Conservation (phyloP, 2,329 filamentous ascomycete species). For the Furcasterigmium furcatum region DNA sequence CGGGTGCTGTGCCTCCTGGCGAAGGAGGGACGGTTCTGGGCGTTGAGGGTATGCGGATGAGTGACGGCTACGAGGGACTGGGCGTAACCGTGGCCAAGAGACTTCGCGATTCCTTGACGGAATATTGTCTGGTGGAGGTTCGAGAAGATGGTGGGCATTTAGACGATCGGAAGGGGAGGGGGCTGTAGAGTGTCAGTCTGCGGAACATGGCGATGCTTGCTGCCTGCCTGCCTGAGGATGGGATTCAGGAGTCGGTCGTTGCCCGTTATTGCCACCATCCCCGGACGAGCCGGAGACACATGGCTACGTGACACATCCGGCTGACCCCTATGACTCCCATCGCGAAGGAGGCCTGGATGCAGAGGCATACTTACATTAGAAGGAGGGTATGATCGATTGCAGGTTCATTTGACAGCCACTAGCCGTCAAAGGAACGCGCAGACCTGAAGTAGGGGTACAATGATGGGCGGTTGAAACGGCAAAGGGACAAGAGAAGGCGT, state of each 20-base stretch:
- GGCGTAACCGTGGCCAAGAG: slow-evolving; percentile 95
- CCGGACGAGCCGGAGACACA: slow-evolving; percentile 1
- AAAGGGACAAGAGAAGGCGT: slow-evolving; percentile 11
- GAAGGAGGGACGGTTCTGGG: slow-evolving; percentile 64
- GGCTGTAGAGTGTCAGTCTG: slow-evolving; percentile 28
- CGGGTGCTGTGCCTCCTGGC: slow-evolving; percentile 54
- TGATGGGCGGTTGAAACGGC: slow-evolving; percentile 14
- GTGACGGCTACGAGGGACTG: slow-evolving; percentile 96
- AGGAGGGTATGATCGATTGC: slow-evolving; percentile 64
- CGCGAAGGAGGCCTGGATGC: background rate
- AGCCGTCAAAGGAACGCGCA: slow-evolving; percentile 93
- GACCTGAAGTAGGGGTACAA: slow-evolving; percentile 14
- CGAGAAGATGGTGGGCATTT: slow-evolving; percentile 81
- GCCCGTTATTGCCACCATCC: slow-evolving; percentile 4
- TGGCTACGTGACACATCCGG: no score
- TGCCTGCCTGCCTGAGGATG: background rate
- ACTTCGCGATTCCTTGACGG: slow-evolving; percentile 96
- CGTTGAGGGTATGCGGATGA: slow-evolving; percentile 74
- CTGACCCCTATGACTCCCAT: background rate
- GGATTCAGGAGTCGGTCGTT: background rate
- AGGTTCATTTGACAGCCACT: slow-evolving; percentile 97
- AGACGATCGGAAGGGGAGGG: slow-evolving; percentile 64
- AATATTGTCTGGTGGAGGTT: slow-evolving; percentile 77
- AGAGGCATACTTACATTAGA: slow-evolving; percentile 53
- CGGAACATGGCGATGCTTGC: background rate